A percentile compares a stretch with the other conserved stretches of the same genome.
These are phyloP conservation scores for Colletotrichum shisoi DNA, from an alignment of 2,329 filamentous ascomycete species.

Conservation along the genomic window DNA sequence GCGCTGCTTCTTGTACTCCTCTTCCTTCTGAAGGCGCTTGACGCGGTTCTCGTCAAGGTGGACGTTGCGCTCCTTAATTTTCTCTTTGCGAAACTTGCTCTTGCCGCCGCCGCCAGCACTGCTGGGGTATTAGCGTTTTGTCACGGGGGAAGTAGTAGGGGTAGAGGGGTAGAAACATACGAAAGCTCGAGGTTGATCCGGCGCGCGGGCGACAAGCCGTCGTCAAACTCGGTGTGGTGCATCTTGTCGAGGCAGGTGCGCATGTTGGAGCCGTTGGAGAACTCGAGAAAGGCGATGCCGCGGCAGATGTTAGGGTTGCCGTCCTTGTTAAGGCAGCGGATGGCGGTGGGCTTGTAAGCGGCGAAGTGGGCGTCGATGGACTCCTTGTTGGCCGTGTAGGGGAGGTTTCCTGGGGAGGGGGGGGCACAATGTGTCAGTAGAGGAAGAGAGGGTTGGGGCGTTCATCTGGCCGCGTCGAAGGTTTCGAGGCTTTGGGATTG, in stretches of 20 bases:
- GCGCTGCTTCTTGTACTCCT: slow-evolving; percentile 50
- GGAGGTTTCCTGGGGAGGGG: slow-evolving; percentile 74
- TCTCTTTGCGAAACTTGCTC: slow-evolving; percentile 72
- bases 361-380: slow-evolving; percentile 79
- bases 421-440: slow-evolving; percentile 45
- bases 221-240: slow-evolving; percentile 81
- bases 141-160: slow-evolving; percentile 7
- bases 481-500: neutral
- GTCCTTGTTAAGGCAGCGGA: slow-evolving; percentile 78
- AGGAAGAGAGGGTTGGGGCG: slow-evolving; percentile 18
- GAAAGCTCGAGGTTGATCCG: slow-evolving; percentile 94
- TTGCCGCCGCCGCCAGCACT: slow-evolving; percentile 88
- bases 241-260: slow-evolving; percentile 90
- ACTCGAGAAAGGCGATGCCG: slow-evolving; percentile 89
- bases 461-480: slow-evolving; percentile 30
- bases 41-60: slow-evolving; percentile 75
- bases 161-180: slow-evolving; percentile 56
- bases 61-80: slow-evolving; percentile 85
- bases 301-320: slow-evolving; percentile 69
- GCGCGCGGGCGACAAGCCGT: slow-evolving; percentile 63
- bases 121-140: slow-evolving; percentile 22
- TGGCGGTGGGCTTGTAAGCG: slow-evolving; percentile 71
- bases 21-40: slow-evolving; percentile 58
- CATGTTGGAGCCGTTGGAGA: slow-evolving; percentile 85
- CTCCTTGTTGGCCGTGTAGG: slow-evolving; percentile 78